Evolutionary conservation across 306 rosid genomes (phyloP).

Genomic region (Luffa aegyptiaca): DNA sequence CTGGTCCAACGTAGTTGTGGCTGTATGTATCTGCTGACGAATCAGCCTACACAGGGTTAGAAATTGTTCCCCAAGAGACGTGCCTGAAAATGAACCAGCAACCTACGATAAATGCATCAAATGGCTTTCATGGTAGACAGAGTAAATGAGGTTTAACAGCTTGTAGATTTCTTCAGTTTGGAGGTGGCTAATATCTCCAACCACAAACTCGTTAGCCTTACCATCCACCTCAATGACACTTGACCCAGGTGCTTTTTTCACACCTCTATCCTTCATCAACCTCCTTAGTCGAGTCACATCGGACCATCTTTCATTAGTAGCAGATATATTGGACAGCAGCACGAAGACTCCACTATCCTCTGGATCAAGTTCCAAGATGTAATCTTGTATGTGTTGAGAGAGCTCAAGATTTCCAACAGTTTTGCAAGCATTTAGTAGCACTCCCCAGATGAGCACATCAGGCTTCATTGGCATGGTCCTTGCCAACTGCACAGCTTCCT

Average conservation of each 20-base stretch:
- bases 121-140: constrained; percentile 29
- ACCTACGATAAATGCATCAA: constrained; percentile 5
- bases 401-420: constrained; percentile 39
- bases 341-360: constrained; percentile 69
- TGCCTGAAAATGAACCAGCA: background rate
- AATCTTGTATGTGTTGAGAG: constrained; percentile 37
- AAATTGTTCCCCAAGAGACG: background rate
- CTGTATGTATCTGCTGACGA: background rate
- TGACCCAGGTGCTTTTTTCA: constrained; percentile 55
- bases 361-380: constrained; percentile 34
- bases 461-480: constrained; percentile 69
- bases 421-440: constrained; percentile 50
- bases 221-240: constrained; percentile 61
- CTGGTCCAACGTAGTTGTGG: background rate
- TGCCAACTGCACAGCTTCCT: constrained; percentile 56
- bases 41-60: background rate
- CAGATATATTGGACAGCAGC: constrained; percentile 66
- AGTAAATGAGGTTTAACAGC: constrained; percentile 35
- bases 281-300: constrained; percentile 57
- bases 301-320: constrained; percentile 53
- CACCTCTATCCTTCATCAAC: constrained; percentile 65
- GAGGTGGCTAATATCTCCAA: constrained; percentile 50
- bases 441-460: constrained; percentile 66
- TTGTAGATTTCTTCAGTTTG: constrained; percentile 36
- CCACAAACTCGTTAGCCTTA: constrained; percentile 48